phyloP scores from a whole-genome alignment of 306 rosid genomes.

The Quercus wislizeni region DNA sequence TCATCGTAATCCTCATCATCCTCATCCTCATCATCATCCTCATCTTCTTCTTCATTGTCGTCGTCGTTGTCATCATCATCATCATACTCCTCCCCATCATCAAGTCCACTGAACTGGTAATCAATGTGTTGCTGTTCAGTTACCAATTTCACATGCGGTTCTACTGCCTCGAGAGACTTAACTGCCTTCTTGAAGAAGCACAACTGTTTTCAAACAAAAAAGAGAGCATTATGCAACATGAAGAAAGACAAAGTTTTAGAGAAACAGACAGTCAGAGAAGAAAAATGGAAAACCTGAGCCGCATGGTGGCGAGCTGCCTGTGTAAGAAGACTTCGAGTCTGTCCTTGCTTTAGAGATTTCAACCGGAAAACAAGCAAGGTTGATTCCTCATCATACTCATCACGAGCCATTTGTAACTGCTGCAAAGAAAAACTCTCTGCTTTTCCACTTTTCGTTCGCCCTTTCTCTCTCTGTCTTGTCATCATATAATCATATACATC shows the following conservation, averaged over 20 bases:
- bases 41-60: conserved; percentile 32
- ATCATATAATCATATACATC: conserved; percentile 76
- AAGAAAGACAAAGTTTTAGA: conserved; percentile 8
- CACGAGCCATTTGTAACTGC: conserved; percentile 78
- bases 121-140: conserved; percentile 91
- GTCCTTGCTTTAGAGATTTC: conserved; percentile 98
- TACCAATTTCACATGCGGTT: conserved; percentile 78
- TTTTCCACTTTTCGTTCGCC: conserved; percentile 73
- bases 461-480: conserved; percentile 67
- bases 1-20: conserved; percentile 42
- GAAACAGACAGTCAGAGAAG: conserved; percentile 3
- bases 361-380: conserved; percentile 86
- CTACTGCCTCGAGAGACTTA: conserved; percentile 81
- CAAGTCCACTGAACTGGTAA: conserved; percentile 81
- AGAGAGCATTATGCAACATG: conserved; percentile 25
- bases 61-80: conserved; percentile 31
- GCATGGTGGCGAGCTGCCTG: conserved; percentile 99
- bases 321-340: conserved; percentile 90
- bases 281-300: conserved; percentile 71
- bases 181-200: conserved; percentile 85
- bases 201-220: conserved; percentile 52
- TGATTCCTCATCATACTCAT: conserved; percentile 94
- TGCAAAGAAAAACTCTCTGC: conserved; percentile 68
- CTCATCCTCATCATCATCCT: conserved; percentile 25
- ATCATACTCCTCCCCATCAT: conserved; percentile 63